A percentile compares a stretch with the other conserved stretches of the same genome.
Evolutionary conservation across 2,329 filamentous ascomycete species (phyloP).

Genomic region (Phialemonium atrogriseum): DNA sequence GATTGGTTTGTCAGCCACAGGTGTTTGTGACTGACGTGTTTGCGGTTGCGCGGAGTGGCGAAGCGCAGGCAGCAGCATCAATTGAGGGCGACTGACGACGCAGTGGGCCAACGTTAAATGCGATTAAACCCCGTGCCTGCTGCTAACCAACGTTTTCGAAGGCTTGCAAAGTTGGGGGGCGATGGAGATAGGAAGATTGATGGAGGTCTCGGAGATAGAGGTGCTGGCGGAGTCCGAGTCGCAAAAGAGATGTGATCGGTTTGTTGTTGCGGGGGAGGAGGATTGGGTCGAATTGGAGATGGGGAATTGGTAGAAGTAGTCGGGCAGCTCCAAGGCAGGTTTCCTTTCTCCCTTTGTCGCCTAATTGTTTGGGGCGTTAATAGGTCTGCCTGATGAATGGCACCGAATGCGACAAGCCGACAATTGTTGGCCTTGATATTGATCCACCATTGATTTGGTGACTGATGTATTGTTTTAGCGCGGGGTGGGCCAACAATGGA

Average conservation of each 20-base stretch:
- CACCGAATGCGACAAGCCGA: too few species aligned
- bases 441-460: constrained; percentile 1
- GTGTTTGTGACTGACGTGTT: constrained; percentile 10
- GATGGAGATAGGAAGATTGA: too few species aligned
- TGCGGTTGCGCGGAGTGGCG: constrained; percentile 9
- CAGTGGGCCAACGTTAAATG: background rate
- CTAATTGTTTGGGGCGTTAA: too few species aligned
- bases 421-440: constrained; percentile 1
- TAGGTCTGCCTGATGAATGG: too few species aligned
- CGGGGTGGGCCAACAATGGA: background rate
- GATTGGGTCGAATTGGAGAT: too few species aligned
- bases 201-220: too few species aligned
- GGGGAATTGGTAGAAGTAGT: too few species aligned
- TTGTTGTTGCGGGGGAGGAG: too few species aligned
- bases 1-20: constrained; percentile 13
- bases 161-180: too few species aligned
- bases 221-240: too few species aligned
- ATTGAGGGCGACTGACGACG: constrained; percentile 7
- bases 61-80: constrained; percentile 10
- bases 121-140: background rate
- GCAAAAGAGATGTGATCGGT: too few species aligned
- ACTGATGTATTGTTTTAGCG: constrained; percentile 2
- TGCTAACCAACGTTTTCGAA: background rate
- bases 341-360: constrained; percentile 1
- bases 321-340: too few species aligned